Conservation (phyloP, 2,329 filamentous ascomycete genomes). For the Thelonectria olida region DNA sequence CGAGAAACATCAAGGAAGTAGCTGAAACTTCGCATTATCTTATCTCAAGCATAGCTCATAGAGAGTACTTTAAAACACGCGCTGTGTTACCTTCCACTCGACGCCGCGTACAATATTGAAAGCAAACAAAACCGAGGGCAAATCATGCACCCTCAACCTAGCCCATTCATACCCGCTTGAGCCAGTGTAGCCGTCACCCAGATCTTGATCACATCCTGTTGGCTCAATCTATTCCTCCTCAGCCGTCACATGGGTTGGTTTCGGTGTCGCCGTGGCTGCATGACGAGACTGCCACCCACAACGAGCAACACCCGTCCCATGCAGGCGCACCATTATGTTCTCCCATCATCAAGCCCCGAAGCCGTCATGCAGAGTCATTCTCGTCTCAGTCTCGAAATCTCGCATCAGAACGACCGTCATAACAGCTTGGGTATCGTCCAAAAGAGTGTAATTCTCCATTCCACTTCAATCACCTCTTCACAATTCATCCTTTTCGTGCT, state of each 20-base stretch:
- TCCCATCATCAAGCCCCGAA: conserved; percentile 15
- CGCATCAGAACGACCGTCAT: conserved; percentile 39
- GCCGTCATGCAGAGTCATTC: conserved; percentile 3
- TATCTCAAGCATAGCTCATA: conserved; percentile 23
- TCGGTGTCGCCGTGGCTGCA: conserved; percentile 17
- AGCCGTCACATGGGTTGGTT: conserved; percentile 1
- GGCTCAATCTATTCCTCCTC: not conserved
- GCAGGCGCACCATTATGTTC: conserved; percentile 27
- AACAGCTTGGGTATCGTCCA: conserved; percentile 42
- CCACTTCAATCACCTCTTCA: conserved; percentile 36
- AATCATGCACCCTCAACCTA: conserved; percentile 14
- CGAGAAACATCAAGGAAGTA: not conserved
- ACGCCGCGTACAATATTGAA: conserved; percentile 15
- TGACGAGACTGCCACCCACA: conserved; percentile 22
- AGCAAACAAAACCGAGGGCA: conserved; percentile 10
- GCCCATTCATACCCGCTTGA: conserved; percentile 5
- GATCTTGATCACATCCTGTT: not conserved
- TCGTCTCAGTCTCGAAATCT: conserved; percentile 2
- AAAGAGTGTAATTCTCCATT: conserved; percentile 33
- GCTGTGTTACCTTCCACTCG: conserved; percentile 5
- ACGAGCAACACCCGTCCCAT: conserved; percentile 34
- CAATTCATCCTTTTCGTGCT: conserved; percentile 52
- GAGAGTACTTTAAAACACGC: conserved; percentile 11
- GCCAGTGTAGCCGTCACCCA: not conserved
- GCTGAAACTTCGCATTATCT: conserved; percentile 14